These are phyloP conservation scores for Candida incommunis DNA, from an alignment of 805 yeast genomes.

Conservation along the genomic window DNA sequence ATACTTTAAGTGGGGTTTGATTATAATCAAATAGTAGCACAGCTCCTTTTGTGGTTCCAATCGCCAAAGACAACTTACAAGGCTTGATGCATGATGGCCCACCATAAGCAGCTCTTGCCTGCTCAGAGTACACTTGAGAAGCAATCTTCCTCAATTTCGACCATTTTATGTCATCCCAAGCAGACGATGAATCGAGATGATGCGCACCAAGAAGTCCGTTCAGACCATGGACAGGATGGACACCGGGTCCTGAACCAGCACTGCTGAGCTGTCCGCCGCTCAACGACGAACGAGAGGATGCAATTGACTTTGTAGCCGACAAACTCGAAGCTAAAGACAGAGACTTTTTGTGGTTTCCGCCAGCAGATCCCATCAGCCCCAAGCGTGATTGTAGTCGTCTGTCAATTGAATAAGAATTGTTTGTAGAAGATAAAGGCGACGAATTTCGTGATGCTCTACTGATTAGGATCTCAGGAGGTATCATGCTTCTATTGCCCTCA, in stretches of 20 bases:
- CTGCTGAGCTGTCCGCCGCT: too few species aligned
- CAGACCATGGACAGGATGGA: too few species aligned
- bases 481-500: too few species aligned
- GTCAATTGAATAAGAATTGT: neutral
- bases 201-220: neutral
- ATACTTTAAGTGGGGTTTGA: neutral
- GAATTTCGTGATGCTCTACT: too few species aligned
- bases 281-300: neutral
- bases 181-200: neutral
- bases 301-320: neutral
- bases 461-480: too few species aligned
- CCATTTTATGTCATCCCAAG: neutral
- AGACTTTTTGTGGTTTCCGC: neutral
- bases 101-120: constrained; percentile 1
- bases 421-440: too few species aligned
- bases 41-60: neutral
- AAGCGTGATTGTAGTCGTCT: neutral
- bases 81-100: neutral
- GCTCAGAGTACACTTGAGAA: neutral
- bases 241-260: too few species aligned
- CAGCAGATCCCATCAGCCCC: neutral
- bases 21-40: neutral
- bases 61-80: neutral
- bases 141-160: neutral
- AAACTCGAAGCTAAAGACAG: neutral